These are phyloP conservation scores for Massarina eburnea DNA, from an alignment of 2,329 filamentous ascomycete species.

Conservation along the genomic window DNA sequence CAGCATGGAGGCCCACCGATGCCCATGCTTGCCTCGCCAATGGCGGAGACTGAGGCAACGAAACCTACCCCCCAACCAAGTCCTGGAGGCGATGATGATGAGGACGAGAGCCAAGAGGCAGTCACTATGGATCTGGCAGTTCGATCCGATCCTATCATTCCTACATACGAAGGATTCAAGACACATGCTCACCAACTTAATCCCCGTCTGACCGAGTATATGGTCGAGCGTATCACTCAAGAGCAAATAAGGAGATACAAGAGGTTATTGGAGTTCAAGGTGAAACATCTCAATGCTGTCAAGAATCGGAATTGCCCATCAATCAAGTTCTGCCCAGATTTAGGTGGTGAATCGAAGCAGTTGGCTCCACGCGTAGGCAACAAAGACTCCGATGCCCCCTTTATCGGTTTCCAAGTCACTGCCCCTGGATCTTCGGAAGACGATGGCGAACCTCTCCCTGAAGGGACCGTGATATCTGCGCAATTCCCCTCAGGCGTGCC, in stretches of 20 bases:
- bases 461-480: constrained; percentile 69
- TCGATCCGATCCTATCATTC: constrained; percentile 67
- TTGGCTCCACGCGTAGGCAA: constrained; percentile 62
- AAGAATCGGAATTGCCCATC: constrained; percentile 61
- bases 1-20: constrained; percentile 61
- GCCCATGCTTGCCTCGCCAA: constrained; percentile 54
- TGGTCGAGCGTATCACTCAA: constrained; percentile 79
- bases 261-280: constrained; percentile 67
- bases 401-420: constrained; percentile 57
- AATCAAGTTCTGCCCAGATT: constrained; percentile 63
- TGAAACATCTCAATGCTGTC: constrained; percentile 68
- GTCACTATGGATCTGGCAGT: constrained; percentile 64
- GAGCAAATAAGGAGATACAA: constrained; percentile 82
- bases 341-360: constrained; percentile 66
- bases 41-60: constrained; percentile 39
- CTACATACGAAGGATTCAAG: constrained; percentile 75
- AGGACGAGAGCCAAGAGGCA: constrained; percentile 54
- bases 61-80: constrained; percentile 36
- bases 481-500: constrained; percentile 81
- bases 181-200: constrained; percentile 73
- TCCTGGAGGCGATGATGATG: constrained; percentile 42
- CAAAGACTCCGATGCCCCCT: constrained; percentile 60
- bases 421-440: constrained; percentile 62
- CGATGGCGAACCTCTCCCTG: constrained; percentile 65
- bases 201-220: constrained; percentile 65